Evolutionary conservation across 1,284 basidiomycete species (phyloP).

Genomic region (Marasmius oreades): DNA sequence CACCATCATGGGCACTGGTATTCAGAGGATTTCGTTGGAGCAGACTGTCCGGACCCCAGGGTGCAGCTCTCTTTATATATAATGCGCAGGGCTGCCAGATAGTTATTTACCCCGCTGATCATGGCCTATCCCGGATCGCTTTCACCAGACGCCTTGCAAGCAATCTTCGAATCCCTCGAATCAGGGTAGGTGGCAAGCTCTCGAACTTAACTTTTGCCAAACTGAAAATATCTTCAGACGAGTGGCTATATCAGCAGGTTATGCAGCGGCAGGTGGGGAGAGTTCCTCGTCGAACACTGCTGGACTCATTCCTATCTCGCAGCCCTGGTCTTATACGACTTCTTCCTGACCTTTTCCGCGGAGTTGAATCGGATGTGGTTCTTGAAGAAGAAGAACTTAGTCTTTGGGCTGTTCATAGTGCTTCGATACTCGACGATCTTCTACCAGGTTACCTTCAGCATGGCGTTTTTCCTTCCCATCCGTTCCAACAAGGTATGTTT

Average conservation of each 20-base stretch:
- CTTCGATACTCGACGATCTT: constrained; percentile 1
- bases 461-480: constrained; percentile 1
- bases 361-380: not conserved
- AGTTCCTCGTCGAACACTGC: not conserved
- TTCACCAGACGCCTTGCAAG: not conserved
- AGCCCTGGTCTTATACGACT: constrained; percentile 1
- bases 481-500: not conserved
- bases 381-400: not conserved
- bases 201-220: not conserved
- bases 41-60: not conserved
- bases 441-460: not conserved
- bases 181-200: not conserved
- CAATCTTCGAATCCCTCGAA: not conserved
- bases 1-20: not conserved
- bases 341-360: not conserved
- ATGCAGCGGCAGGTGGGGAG: not conserved
- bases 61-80: not conserved
- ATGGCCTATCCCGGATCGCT: not conserved
- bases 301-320: too few relatives aligned
- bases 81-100: not conserved
- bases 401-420: not conserved
- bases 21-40: not conserved
- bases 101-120: not conserved
- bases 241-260: not conserved
- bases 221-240: not conserved